phyloP scores from a whole-genome alignment of 2,329 filamentous ascomycete genomes.

The Talaromyces funiculosus region DNA sequence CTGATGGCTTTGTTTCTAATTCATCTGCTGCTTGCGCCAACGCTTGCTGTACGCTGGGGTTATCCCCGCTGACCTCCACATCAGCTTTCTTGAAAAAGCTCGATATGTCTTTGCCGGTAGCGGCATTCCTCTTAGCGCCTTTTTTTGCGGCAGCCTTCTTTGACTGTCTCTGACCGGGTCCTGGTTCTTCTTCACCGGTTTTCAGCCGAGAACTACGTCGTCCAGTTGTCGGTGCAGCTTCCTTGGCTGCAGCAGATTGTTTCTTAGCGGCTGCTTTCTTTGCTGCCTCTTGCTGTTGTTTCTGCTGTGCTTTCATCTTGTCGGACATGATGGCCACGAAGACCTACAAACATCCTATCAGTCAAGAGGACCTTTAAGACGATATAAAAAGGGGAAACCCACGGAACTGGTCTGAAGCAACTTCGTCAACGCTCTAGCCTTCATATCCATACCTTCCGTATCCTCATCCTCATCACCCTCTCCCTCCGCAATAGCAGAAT shows the following conservation, averaged over 20 bases:
- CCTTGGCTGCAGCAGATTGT: conserved; percentile 23
- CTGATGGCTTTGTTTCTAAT: conserved; percentile 53
- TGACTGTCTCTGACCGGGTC: conserved; percentile 15
- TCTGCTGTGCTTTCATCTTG: conserved; percentile 42
- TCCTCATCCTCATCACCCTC: conserved; percentile 12
- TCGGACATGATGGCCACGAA: conserved; percentile 47
- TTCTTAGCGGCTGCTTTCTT: conserved; percentile 32
- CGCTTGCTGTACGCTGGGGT: conserved; percentile 52
- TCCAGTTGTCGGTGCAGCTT: conserved; percentile 16
- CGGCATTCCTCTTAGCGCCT: conserved; percentile 25
- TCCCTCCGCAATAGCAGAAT: background rate
- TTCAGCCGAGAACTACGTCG: conserved; percentile 31
- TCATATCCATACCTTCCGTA: conserved; percentile 38
- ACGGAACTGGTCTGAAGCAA: conserved; percentile 43
- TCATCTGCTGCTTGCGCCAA: conserved; percentile 55
- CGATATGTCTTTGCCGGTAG: conserved; percentile 45
- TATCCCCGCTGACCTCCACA: conserved; percentile 48
- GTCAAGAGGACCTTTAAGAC: background rate
- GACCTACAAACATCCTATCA: conserved; percentile 26
- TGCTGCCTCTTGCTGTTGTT: conserved; percentile 41
- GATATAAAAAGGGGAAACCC: conserved; percentile 11
- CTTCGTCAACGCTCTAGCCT: conserved; percentile 42
- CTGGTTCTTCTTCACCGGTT: conserved; percentile 15
- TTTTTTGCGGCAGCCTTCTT: conserved; percentile 20
- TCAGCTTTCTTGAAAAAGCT: conserved; percentile 58